Conservation (phyloP, 2,329 filamentous ascomycete genomes). For the Fusarium buharicum region DNA sequence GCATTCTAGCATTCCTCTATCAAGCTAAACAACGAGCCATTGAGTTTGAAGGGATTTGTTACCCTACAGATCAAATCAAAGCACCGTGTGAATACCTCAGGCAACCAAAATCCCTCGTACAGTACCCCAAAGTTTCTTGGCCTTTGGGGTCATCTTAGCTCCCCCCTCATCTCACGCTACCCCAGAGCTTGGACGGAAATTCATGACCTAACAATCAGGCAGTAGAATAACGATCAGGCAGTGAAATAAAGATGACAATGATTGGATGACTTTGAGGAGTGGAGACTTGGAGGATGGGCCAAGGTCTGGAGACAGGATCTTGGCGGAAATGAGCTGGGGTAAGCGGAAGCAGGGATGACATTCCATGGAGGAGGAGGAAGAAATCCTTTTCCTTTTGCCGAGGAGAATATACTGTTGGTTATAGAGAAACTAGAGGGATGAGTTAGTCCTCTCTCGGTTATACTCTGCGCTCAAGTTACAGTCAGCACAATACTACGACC, state of each 20-base stretch:
- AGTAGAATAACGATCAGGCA: constrained; percentile 31
- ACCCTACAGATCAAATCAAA: too few relatives aligned
- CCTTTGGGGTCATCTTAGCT: neutral
- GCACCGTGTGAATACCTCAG: too few relatives aligned
- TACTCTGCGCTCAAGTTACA: neutral
- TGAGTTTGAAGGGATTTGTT: too few relatives aligned
- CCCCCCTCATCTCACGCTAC: neutral
- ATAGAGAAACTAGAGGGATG: too few relatives aligned
- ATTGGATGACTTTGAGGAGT: constrained; percentile 2
- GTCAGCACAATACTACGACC: too few relatives aligned
- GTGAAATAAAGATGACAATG: constrained; percentile 15
- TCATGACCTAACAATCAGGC: constrained; percentile 28
- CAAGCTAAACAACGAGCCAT: too few relatives aligned
- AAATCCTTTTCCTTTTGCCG: neutral
- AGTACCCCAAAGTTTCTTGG: neutral
- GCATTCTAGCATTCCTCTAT: too few relatives aligned
- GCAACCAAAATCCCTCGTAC: too few relatives aligned
- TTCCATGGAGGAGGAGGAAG: neutral
- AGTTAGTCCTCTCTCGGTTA: neutral
- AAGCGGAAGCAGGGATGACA: neutral
- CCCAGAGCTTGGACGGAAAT: constrained; percentile 3
- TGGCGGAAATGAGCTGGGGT: neutral
- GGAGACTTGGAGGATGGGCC: constrained; percentile 12
- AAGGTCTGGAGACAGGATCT: constrained; percentile 9
- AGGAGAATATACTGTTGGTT: too few relatives aligned